These are phyloP conservation scores for Trichoderma sp. DNA, from an alignment of 2,329 filamentous ascomycete species.

Conservation along the genomic window DNA sequence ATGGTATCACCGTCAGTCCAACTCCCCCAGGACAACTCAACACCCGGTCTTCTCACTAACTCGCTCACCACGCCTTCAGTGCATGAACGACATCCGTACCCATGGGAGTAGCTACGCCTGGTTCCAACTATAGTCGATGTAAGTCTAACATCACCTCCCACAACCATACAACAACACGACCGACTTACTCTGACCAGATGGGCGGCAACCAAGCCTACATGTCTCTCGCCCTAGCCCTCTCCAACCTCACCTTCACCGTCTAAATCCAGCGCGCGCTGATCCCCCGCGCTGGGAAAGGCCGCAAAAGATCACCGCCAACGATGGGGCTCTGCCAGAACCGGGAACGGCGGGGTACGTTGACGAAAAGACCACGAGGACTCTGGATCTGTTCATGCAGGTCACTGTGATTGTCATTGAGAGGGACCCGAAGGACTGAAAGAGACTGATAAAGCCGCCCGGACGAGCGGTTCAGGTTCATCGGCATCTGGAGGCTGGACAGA, in stretches of 20 bases:
- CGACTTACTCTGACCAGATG: conserved; percentile 2
- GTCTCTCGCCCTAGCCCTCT: conserved; percentile 26
- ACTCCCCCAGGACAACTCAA: too few species aligned
- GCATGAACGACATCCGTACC: conserved; percentile 32
- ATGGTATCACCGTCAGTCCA: too few species aligned
- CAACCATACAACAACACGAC: too few species aligned
- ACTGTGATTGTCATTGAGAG: conserved; percentile 29
- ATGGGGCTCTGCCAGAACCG: conserved; percentile 34
- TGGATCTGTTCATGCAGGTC: conserved; percentile 29
- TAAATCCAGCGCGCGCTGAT: conserved; percentile 39
- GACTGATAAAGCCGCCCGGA: conserved; percentile 26
- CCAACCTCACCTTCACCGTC: conserved; percentile 27
- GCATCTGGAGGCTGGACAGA: conserved; percentile 31
- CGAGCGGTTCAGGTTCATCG: conserved; percentile 22
- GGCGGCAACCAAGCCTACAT: conserved; percentile 29
- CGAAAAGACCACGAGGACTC: conserved; percentile 17
- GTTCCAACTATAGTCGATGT: conserved; percentile 27
- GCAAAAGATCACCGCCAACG: conserved; percentile 36
- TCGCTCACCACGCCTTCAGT: too few species aligned
- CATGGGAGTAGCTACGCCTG: too few species aligned
- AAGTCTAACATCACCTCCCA: conserved; percentile 9
- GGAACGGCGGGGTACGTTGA: conserved; percentile 27
- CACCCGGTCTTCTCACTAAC: too few species aligned
- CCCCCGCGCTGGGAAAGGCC: conserved; percentile 36
- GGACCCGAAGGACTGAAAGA: conserved; percentile 26